phyloP scores from a whole-genome alignment of 23 red algal species.

The Cyanidioschyzon merolae region DNA sequence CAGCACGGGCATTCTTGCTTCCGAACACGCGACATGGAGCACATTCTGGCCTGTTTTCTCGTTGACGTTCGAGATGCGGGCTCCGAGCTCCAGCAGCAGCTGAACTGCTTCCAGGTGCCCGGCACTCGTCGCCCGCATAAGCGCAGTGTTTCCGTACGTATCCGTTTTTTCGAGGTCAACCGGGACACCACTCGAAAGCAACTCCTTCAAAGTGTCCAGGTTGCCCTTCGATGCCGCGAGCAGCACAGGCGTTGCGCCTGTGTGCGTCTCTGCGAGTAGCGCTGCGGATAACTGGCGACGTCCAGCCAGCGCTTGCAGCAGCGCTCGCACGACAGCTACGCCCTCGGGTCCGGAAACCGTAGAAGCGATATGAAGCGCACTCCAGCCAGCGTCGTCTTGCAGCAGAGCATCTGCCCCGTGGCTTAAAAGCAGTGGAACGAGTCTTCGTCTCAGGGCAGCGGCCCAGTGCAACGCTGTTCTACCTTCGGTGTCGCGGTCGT shows the following conservation, averaged over 20 bases:
- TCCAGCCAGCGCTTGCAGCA: not conserved
- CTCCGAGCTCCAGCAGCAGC: not conserved
- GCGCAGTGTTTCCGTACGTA: slow-evolving; percentile 23
- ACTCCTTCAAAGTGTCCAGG: slow-evolving; percentile 30
- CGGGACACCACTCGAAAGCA: slow-evolving; percentile 22
- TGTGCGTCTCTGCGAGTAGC: not conserved
- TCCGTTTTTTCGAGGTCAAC: slow-evolving; percentile 27
- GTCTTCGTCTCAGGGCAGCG: not conserved
- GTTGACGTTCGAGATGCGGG: not conserved
- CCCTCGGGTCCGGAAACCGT: not conserved
- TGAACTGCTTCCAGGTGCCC: not conserved
- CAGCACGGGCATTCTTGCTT: not conserved
- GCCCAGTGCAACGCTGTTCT: slow-evolving; percentile 10
- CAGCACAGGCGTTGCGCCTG: not conserved
- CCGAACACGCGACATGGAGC: not conserved
- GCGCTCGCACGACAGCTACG: not conserved
- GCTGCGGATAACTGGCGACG: not conserved
- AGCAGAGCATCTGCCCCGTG: not conserved
- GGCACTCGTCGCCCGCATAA: slow-evolving; percentile 16
- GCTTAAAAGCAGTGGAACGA: not conserved
- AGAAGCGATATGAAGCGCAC: not conserved
- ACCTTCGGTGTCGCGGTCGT: not conserved
- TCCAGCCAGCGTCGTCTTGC: not conserved
- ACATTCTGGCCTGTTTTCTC: not conserved
- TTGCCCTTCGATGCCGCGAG: slow-evolving; percentile 10